phyloP scores from a whole-genome alignment of 352 stramenopile species.

The Halophytophthora batemanensis region DNA sequence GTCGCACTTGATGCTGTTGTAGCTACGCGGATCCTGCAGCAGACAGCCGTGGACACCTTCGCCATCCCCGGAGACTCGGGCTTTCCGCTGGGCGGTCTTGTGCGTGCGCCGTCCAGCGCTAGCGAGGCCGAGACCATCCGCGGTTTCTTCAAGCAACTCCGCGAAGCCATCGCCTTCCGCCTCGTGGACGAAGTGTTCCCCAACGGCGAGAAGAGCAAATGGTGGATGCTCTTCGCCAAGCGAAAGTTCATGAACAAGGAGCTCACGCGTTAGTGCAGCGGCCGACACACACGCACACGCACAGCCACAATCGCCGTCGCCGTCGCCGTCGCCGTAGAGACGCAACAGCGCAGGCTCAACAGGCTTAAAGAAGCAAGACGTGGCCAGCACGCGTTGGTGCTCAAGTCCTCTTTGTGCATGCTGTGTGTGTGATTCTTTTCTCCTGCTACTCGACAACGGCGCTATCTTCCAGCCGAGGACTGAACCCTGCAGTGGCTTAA shows the following conservation, averaged over 20 bases:
- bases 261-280: conserved; percentile 46
- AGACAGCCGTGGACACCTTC: conserved; percentile 82
- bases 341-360: no score
- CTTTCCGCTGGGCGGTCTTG: conserved; percentile 81
- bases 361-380: no score
- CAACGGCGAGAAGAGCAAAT: conserved; percentile 90
- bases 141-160: conserved; percentile 90
- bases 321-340: no score
- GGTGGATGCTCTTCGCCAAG: conserved; percentile 94
- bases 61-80: conserved; percentile 82
- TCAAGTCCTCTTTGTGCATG: no score
- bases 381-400: no score
- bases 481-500: conserved; percentile 15
- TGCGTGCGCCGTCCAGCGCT: conserved; percentile 62
- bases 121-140: conserved; percentile 87
- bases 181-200: conserved; percentile 83
- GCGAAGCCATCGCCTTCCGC: conserved; percentile 77
- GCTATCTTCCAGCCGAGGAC: no score
- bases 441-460: no score
- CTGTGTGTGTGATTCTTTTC: no score
- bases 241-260: conserved; percentile 95
- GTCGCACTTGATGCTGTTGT: conserved; percentile 1
- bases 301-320: no score
- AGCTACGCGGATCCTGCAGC: conserved; percentile 77
- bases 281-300: not conserved